These are phyloP conservation scores for Cladosporium sp. DNA, from an alignment of 2,329 filamentous ascomycete genomes.

Conservation along the genomic window DNA sequence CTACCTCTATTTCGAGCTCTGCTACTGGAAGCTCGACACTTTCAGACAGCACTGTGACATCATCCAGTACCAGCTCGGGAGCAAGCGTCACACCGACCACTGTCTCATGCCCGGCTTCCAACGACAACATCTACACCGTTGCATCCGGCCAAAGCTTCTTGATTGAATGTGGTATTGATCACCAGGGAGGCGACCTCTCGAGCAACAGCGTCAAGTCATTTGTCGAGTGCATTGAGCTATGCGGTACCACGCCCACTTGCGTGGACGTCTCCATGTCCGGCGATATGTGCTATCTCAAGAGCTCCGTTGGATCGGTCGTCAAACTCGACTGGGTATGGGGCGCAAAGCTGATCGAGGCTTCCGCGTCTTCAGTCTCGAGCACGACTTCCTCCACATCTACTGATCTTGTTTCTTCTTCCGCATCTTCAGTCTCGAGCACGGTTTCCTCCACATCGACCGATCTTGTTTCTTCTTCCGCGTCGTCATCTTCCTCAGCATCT, in stretches of 20 bases:
- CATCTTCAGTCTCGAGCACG: too few species aligned
- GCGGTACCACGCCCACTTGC: slow-evolving; percentile 10
- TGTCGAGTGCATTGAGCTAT: slow-evolving; percentile 16
- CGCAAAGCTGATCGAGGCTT: slow-evolving; percentile 23
- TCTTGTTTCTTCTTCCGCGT: too few species aligned
- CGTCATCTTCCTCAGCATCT: not conserved
- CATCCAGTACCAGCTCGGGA: slow-evolving; percentile 1
- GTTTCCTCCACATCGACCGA: too few species aligned
- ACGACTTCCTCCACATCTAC: slow-evolving; percentile 13
- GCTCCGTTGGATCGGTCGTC: slow-evolving; percentile 19
- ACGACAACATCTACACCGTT: slow-evolving; percentile 15
- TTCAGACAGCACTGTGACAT: too few species aligned
- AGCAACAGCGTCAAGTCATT: slow-evolving; percentile 1
- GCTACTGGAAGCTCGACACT: not conserved
- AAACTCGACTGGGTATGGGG: slow-evolving; percentile 23
- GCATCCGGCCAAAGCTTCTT: slow-evolving; percentile 17
- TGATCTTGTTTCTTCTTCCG: not conserved
- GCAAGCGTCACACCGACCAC: not conserved
- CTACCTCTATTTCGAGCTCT: too few species aligned
- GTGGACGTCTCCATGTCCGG: slow-evolving; percentile 12
- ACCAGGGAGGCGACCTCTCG: slow-evolving; percentile 19
- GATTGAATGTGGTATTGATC: slow-evolving; percentile 25
- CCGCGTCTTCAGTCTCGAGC: too few species aligned
- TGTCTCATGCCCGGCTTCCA: slow-evolving; percentile 15
- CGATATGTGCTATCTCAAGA: slow-evolving; percentile 23